Percentiles rank a stretch among this genome's conserved stretches.
Evolutionary conservation across 1,139 yeast genomes (phyloP).

Genomic region (Blastobotrys proliferans): DNA sequence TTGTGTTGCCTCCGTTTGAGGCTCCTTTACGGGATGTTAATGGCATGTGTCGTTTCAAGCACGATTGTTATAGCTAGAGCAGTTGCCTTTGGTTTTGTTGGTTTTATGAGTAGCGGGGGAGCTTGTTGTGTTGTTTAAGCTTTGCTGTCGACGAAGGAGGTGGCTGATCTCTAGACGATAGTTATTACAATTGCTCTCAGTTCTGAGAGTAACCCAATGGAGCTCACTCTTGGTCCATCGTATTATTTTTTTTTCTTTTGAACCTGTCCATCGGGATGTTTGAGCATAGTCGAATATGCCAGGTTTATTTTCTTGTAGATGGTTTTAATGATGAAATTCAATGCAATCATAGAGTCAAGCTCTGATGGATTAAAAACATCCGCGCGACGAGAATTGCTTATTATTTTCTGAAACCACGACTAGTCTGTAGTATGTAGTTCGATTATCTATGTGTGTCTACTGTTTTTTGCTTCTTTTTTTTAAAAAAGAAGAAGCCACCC

Average conservation of each 20-base stretch:
- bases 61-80: not conserved
- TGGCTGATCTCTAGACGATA: slow-evolving; percentile 24
- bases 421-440: no score
- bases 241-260: slow-evolving; percentile 8
- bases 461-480: not conserved
- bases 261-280: slow-evolving; percentile 14
- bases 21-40: slow-evolving; percentile 7
- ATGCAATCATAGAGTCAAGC: slow-evolving; percentile 32
- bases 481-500: not conserved
- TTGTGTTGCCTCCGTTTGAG: slow-evolving; percentile 11
- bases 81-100: not conserved
- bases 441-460: slow-evolving; percentile 1
- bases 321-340: slow-evolving; percentile 24
- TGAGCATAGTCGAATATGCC: slow-evolving; percentile 30
- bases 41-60: not conserved
- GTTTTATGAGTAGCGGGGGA: not conserved
- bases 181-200: slow-evolving; percentile 27
- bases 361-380: slow-evolving; percentile 22
- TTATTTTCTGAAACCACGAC: slow-evolving; percentile 2
- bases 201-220: slow-evolving; percentile 28
- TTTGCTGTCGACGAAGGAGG: slow-evolving; percentile 14
- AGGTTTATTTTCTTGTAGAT: slow-evolving; percentile 14
- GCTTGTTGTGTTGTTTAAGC: not conserved
- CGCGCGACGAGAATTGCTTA: slow-evolving; percentile 19
- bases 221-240: slow-evolving; percentile 29